phyloP scores from a whole-genome alignment of 2,329 filamentous ascomycete species.

The Cladosporium sphaerospermum region DNA sequence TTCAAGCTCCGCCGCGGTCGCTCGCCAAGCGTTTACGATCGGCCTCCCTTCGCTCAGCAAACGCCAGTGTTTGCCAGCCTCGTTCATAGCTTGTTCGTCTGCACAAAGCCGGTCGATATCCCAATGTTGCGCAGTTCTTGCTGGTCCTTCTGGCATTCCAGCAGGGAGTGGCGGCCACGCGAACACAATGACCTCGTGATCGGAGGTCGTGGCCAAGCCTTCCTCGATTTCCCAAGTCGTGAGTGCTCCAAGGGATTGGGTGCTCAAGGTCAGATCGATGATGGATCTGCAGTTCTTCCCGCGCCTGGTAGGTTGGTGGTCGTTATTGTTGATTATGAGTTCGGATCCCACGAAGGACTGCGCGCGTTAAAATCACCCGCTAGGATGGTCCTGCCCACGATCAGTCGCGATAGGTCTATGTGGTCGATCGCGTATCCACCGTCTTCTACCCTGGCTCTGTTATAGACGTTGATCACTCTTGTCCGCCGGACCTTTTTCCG shows the following conservation, averaged over 20 bases:
- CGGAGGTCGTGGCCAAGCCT: background rate
- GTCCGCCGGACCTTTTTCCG: background rate
- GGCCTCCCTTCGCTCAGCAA: background rate
- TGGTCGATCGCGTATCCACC: background rate
- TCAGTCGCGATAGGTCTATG: background rate
- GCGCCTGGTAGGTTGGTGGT: background rate
- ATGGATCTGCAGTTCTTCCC: background rate
- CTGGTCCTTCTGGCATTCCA: background rate
- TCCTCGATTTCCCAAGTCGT: background rate
- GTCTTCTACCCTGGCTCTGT: background rate
- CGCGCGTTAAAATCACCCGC: background rate
- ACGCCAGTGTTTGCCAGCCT: background rate
- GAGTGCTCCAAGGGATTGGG: background rate
- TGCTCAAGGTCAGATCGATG: background rate
- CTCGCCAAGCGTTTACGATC: background rate
- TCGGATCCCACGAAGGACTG: background rate
- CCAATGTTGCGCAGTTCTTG: background rate
- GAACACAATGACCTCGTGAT: background rate
- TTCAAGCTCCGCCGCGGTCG: background rate
- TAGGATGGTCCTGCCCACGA: background rate
- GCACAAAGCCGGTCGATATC: background rate
- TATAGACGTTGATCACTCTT: background rate
- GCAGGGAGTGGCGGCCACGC: background rate
- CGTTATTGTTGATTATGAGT: background rate
- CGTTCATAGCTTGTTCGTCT: background rate